A percentile compares a stretch with the other conserved stretches of the same genome.
phyloP scores from a whole-genome alignment of 345 rosid genomes.

The Boechera divaricarpa region DNA sequence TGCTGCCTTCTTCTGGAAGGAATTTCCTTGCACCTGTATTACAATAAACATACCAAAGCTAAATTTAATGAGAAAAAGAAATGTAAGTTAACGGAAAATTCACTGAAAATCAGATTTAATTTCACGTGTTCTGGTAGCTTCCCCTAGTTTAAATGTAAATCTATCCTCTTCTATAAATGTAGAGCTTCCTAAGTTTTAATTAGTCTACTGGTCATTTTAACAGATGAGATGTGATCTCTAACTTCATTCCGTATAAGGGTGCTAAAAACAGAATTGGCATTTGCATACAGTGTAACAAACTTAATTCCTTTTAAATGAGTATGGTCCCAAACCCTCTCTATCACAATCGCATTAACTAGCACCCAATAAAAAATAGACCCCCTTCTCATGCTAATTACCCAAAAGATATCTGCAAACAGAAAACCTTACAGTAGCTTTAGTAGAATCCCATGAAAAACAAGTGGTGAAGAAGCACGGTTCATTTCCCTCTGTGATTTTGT shows the following conservation, averaged over 20 bases:
- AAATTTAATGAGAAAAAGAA: conserved; percentile 6
- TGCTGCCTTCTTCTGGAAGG: conserved; percentile 94
- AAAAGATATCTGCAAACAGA: conserved; percentile 9
- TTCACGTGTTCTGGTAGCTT: conserved; percentile 9
- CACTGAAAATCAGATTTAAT: neutral
- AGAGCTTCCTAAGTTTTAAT: conserved; percentile 6
- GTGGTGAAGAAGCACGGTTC: conserved; percentile 95
- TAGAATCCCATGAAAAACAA: conserved; percentile 86
- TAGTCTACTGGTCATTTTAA: neutral
- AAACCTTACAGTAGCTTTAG: conserved; percentile 75
- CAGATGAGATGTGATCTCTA: conserved; percentile 28
- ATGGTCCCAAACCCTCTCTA: neutral
- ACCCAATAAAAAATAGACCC: conserved; percentile 5
- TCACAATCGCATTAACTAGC: conserved; percentile 21
- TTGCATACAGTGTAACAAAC: conserved; percentile 8
- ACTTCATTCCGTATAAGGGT: conserved; percentile 1
- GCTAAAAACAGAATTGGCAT: conserved; percentile 4
- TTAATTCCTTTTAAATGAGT: neutral
- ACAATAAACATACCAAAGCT: conserved; percentile 16
- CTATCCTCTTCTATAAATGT: neutral
- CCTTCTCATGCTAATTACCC: conserved; percentile 7
- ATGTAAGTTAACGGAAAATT: neutral
- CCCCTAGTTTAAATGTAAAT: neutral
- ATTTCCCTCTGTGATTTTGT: conserved; percentile 92
- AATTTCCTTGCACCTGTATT: conserved; percentile 87